These are phyloP conservation scores for Epichloe scottii DNA, from an alignment of 2,329 filamentous ascomycete species.

Conservation along the genomic window DNA sequence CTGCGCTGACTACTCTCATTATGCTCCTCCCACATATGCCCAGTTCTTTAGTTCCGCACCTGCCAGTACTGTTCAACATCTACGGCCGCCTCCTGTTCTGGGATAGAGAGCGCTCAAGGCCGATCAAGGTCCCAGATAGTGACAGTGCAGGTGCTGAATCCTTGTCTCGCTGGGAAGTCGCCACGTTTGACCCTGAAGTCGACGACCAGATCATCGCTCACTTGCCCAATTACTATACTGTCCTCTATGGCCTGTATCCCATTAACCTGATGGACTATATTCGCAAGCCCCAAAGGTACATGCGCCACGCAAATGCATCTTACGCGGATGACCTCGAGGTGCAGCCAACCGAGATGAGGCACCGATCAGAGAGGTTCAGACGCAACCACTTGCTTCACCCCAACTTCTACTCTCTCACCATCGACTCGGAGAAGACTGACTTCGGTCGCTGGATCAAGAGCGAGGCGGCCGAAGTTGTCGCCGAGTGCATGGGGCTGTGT, in stretches of 20 bases:
- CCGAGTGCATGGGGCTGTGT: conserved; percentile 64
- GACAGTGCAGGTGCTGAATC: conserved; percentile 24
- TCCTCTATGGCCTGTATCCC: conserved; percentile 72
- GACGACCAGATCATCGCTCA: conserved; percentile 53
- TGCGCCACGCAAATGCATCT: conserved; percentile 59
- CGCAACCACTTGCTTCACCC: conserved; percentile 64
- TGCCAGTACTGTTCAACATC: conserved; percentile 67
- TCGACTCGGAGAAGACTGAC: conserved; percentile 69
- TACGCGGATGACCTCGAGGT: conserved; percentile 65
- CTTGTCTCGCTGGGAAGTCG: conserved; percentile 46
- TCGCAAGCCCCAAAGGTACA: conserved; percentile 65
- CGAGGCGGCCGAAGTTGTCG: conserved; percentile 67
- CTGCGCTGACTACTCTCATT: conserved; percentile 61
- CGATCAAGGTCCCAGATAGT: conserved; percentile 20
- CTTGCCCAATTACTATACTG: conserved; percentile 64
- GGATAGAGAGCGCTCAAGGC: conserved; percentile 42
- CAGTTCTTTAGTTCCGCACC: conserved; percentile 51
- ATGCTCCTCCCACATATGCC: conserved; percentile 79
- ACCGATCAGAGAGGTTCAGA: conserved; percentile 62
- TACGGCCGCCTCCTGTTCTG: conserved; percentile 72
- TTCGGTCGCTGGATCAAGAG: conserved; percentile 67
- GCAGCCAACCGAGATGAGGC: conserved; percentile 64
- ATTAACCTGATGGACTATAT: conserved; percentile 82
- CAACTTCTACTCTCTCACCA: conserved; percentile 71
- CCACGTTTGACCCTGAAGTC: conserved; percentile 46